Percentiles rank a stretch among this genome's conserved stretches.
These are phyloP conservation scores for Yarrowia sp. DNA, from an alignment of 805 yeast species.

Conservation along the genomic window DNA sequence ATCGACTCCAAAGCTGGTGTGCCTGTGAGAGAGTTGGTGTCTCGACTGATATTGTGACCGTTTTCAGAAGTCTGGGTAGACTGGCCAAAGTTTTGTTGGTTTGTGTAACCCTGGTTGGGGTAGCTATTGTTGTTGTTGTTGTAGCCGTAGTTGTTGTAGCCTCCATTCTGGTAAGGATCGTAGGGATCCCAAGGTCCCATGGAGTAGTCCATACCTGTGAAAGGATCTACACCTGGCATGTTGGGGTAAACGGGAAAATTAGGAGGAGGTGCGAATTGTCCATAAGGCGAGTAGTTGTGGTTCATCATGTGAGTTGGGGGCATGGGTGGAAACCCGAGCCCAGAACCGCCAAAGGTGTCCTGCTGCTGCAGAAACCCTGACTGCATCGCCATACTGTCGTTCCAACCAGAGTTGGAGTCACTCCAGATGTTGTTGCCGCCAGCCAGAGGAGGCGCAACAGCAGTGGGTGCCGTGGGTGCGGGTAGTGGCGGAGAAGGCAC, in stretches of 20 bases:
- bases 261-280: constrained; percentile 13
- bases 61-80: not conserved
- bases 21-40: not conserved
- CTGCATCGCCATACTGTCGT: constrained; percentile 14
- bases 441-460: constrained; percentile 21
- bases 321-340: constrained; percentile 16
- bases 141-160: not conserved
- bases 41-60: not conserved
- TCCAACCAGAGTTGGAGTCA: constrained; percentile 28
- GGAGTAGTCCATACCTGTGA: constrained; percentile 26
- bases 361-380: constrained; percentile 18
- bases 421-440: constrained; percentile 29
- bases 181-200: constrained; percentile 32
- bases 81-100: not conserved
- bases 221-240: constrained; percentile 16
- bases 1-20: not conserved
- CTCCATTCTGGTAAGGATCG: constrained; percentile 18
- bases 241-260: constrained; percentile 10
- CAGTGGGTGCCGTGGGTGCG: not conserved
- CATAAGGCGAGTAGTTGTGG: constrained; percentile 1
- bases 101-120: not conserved
- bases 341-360: not conserved
- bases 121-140: not conserved
- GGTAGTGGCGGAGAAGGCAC: not conserved
- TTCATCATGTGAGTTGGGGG: constrained; percentile 28